phyloP scores from a whole-genome alignment of 2,329 filamentous ascomycete species.

The Aspergillus sp. region DNA sequence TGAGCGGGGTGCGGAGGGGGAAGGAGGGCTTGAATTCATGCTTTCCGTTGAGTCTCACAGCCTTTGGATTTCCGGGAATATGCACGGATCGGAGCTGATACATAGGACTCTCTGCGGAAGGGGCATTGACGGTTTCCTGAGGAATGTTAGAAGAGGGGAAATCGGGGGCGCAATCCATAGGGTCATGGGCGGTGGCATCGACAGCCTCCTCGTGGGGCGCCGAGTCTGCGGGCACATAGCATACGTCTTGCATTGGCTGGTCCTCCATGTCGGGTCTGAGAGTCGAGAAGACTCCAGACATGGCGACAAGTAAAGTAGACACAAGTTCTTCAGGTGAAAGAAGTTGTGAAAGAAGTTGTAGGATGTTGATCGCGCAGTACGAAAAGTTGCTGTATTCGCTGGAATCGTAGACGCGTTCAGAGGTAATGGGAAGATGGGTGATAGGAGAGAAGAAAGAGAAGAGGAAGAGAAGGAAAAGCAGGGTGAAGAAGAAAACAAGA shows the following conservation, averaged over 20 bases:
- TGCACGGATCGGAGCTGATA: not conserved
- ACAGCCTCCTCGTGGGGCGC: not conserved
- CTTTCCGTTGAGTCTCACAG: not conserved
- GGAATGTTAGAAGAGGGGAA: not conserved
- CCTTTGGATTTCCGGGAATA: not conserved
- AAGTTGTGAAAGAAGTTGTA: not conserved
- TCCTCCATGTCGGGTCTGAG: slow-evolving; percentile 17
- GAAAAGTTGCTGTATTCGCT: not conserved
- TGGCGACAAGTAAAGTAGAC: slow-evolving; percentile 1
- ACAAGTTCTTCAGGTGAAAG: not conserved
- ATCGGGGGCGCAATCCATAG: slow-evolving; percentile 22
- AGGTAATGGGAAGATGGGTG: slow-evolving; percentile 2
- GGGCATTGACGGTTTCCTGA: not conserved
- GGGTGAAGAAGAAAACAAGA: not conserved
- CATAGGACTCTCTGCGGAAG: not conserved
- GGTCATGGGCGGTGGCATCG: slow-evolving; percentile 10
- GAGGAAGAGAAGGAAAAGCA: slow-evolving; percentile 7
- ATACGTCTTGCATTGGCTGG: slow-evolving; percentile 14
- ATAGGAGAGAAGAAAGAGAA: slow-evolving; percentile 1
- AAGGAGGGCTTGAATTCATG: not conserved
- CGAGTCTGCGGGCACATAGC: slow-evolving; percentile 8
- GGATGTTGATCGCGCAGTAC: not conserved
- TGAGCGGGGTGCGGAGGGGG: slow-evolving; percentile 8
- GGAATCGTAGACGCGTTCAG: not conserved
- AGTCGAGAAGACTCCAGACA: slow-evolving; percentile 15